Percentiles rank a stretch among this genome's conserved stretches.
These are phyloP conservation scores for Rhododendron mucronatum DNA, from an alignment of 148 eudicot genomes.

Conservation along the genomic window DNA sequence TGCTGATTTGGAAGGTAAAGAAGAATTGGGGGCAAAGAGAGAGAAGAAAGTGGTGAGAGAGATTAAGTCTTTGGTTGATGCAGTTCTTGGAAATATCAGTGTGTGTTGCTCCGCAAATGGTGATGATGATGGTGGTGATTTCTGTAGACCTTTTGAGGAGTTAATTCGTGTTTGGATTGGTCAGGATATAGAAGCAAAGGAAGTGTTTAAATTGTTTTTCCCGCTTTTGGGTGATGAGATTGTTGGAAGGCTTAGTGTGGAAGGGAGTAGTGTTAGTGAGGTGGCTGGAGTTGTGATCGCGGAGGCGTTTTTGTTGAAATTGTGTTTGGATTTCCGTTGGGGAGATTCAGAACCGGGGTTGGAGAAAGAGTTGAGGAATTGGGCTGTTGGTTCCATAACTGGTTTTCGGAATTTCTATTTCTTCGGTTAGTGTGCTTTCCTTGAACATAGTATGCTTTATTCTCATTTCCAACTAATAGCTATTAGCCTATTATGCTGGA, in stretches of 20 bases:
- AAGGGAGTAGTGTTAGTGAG: constrained; percentile 29
- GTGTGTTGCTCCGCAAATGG: constrained; percentile 27
- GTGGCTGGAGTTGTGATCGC: constrained; percentile 49
- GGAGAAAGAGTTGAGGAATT: constrained; percentile 35
- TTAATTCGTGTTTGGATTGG: constrained; percentile 45
- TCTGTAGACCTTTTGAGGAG: constrained; percentile 36
- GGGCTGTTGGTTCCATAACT: constrained; percentile 45
- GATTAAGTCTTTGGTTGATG: constrained; percentile 34
- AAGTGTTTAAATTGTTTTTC: constrained; percentile 30
- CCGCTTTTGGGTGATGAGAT: constrained; percentile 35
- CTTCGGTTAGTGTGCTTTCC: constrained; percentile 32
- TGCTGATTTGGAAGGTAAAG: constrained; percentile 22
- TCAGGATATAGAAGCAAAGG: constrained; percentile 4
- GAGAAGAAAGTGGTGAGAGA: constrained; percentile 43
- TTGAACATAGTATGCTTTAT: background rate
- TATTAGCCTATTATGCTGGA: background rate
- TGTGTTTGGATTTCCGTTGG: constrained; percentile 33
- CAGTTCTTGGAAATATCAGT: constrained; percentile 37
- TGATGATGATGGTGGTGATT: constrained; percentile 16
- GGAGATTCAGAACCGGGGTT: constrained; percentile 22
- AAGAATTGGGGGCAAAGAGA: constrained; percentile 30
- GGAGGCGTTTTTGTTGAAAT: constrained; percentile 45
- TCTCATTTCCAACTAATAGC: background rate
- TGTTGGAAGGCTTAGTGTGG: constrained; percentile 22
- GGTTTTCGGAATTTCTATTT: constrained; percentile 34